Evolutionary conservation across 164 flowering plant species (phyloP).

Genomic region (Nymphaea colorata): DNA sequence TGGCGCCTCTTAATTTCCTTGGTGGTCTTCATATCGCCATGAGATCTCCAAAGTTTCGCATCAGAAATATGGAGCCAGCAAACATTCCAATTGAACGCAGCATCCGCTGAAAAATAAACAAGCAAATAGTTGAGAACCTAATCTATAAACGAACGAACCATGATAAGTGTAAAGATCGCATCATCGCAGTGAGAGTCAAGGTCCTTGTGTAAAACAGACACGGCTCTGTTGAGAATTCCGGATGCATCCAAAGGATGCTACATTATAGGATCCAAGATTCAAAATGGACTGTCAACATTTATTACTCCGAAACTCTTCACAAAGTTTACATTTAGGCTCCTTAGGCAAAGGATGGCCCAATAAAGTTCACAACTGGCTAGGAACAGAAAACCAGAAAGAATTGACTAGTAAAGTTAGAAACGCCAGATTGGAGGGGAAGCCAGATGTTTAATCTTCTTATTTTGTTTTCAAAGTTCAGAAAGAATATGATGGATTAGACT

Average conservation of each 20-base stretch:
- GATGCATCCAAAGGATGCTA: too few species aligned
- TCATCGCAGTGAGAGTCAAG: neutral
- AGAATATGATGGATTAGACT: too few species aligned
- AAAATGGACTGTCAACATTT: neutral
- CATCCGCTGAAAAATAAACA: constrained; percentile 32
- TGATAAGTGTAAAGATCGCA: neutral
- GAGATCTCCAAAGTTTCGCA: constrained; percentile 60
- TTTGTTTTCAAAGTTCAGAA: too few species aligned
- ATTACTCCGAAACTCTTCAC: too few species aligned
- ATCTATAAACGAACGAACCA: neutral
- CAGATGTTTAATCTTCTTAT: too few species aligned
- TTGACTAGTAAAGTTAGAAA: too few species aligned
- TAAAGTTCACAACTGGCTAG: too few species aligned
- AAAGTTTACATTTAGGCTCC: too few species aligned
- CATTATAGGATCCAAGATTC: neutral
- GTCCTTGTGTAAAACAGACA: neutral
- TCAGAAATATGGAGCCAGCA: constrained; percentile 46
- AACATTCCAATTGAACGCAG: constrained; percentile 43
- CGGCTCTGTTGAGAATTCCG: too few species aligned
- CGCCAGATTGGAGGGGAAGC: too few species aligned
- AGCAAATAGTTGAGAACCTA: neutral
- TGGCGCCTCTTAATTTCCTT: neutral
- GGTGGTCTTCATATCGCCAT: constrained; percentile 34
- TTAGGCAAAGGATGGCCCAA: too few species aligned
- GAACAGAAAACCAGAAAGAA: too few species aligned